Base-by-base conservation (phyloP, 2,329 filamentous ascomycete genomes). In the Nothophaeocryptopus gaeumannii region DNA sequence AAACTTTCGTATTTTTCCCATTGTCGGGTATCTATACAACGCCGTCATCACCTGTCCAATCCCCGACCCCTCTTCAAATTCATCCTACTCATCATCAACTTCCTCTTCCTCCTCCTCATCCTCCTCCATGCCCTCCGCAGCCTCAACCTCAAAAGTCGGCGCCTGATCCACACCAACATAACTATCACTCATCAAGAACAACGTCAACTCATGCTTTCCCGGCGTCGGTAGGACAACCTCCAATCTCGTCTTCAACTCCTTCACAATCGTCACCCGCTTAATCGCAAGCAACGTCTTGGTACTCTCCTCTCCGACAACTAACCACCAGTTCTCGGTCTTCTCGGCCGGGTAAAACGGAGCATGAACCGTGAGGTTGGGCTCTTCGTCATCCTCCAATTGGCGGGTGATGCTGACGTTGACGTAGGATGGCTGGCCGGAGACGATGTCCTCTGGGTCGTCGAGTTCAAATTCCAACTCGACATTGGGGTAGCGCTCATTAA, bases 241-340 rank as follows among this genome's bases (percentile, higher is more conserved):
- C 56, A 99, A 75, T 65, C 83, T 84, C 50, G 90, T 80, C 64
- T 88, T 86, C 62, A 96, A 73, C 66, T 86, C 84, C 61, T 81
- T 81, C 35, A 84, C 86, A 56, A 99, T 86, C 1, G 91, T 95
- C 53, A 99, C 85, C 60, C 92, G 83, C 79, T 97, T 99, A 75
- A 97, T 96, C 2, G 89, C 91, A 50, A 97, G 77, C 55, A 99
- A 76, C 56, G 80, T 91, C 75, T 89, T 92, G 35, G 86, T 89
- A 68, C 83, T 86, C 73, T 96, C 90, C 62, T 97, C 91, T 29
- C 91, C 92, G 31, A 99, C 89, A 14, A 99, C 89, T 48, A 99
- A 75, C 93, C 93, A 99, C 91, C 91, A 99, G 67, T 93, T 96
- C 78, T 99, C 93, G 75, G 89, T 86, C 79, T 99, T 99, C 70